Base-by-base conservation (phyloP, 2,329 filamentous ascomycete species). In the Cladobotryum mycophilum region DNA sequence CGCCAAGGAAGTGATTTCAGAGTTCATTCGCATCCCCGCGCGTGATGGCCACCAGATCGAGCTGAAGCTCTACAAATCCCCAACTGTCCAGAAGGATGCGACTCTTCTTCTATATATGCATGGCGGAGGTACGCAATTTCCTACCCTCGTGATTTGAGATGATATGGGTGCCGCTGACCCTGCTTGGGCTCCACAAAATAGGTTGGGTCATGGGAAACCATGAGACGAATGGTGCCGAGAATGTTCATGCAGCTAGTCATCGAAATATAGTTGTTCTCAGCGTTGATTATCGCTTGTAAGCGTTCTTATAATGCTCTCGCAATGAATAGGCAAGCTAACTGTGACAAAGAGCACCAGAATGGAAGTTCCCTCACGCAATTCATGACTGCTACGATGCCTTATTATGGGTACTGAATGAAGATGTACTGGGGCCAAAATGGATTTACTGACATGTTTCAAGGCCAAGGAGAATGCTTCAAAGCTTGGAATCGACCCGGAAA, bases 401-500 rank as follows among this genome's bases (percentile, higher is more conserved):
- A 20, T 13, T 41, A 12, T 41, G 38, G 38, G 38, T 41, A 18
- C 6, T 30, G 25, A 30, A 8, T 30, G 9, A 11, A 30, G 25
- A 20, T 20, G 3, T 20, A 5, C 20, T 20, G 20, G 20, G 20
- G 20, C 20, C 3, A 20, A 20, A 20, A 20, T 20, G 20, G 20
- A 20, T 20, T 20, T 20, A 20, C 20, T 20, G 20, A 20, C 20
- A 20, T 20, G 20, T 20, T 20, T 30, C 25, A 7, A 30, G 25
- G 25, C 17, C 15, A 41, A 41, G 38, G 20, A 41, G 38, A 41
- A 41, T 17, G 17, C 17, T 7, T 4, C 5, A 14, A 20, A 18
- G 38, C 62, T 71, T 1, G 62, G 62, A n/a, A 56, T 62, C 25
- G 53, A 70, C 52, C 57, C 65, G 0, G 62, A 67, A 41, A 66